A percentile compares a stretch with the other conserved stretches of the same genome.
These are phyloP conservation scores for Phlyctochytrium planicorne DNA, from an alignment of 192 early-diverging fungal species.

Conservation along the genomic window DNA sequence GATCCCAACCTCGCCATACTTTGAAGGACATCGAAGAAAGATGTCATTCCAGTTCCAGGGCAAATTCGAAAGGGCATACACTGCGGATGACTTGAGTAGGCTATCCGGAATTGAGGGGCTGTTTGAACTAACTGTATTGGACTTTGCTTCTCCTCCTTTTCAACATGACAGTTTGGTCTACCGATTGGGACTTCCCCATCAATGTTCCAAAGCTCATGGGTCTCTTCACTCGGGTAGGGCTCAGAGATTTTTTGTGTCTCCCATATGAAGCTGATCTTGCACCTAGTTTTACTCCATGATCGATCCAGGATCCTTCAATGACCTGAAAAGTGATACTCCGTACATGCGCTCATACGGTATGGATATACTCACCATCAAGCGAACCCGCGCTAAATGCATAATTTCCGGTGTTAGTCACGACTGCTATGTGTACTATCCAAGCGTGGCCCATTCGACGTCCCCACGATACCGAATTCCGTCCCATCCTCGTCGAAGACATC, in stretches of 20 bases:
- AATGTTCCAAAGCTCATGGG: slow-evolving; percentile 22
- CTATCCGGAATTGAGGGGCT: neutral
- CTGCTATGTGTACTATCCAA: slow-evolving; percentile 26
- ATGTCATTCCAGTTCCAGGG: slow-evolving; percentile 31
- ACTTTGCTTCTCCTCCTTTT: neutral
- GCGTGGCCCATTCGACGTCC: slow-evolving; percentile 8
- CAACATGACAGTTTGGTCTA: slow-evolving; percentile 21
- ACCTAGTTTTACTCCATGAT: slow-evolving; percentile 21
- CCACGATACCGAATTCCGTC: slow-evolving; percentile 11
- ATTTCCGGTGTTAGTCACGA: slow-evolving; percentile 3
- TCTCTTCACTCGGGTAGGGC: slow-evolving; percentile 17
- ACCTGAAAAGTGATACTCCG: slow-evolving; percentile 20
- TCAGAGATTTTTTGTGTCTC: slow-evolving; percentile 2
- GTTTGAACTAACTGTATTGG: neutral
- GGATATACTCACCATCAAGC: neutral
- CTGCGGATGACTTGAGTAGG: slow-evolving; percentile 22
- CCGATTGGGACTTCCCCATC: slow-evolving; percentile 24
- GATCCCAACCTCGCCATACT: slow-evolving; percentile 21
- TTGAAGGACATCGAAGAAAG: slow-evolving; percentile 19
- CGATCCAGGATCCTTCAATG: slow-evolving; percentile 24
- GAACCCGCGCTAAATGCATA: neutral
- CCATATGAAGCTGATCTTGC: neutral
- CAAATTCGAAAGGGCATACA: slow-evolving; percentile 18
- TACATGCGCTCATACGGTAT: slow-evolving; percentile 27
- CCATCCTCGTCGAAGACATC: slow-evolving; percentile 23